Evolutionary conservation across 257 asterid species (phyloP), one percentile per base, ranked within the genome.

Genomic region (Eucommia ulmoides): DNA sequence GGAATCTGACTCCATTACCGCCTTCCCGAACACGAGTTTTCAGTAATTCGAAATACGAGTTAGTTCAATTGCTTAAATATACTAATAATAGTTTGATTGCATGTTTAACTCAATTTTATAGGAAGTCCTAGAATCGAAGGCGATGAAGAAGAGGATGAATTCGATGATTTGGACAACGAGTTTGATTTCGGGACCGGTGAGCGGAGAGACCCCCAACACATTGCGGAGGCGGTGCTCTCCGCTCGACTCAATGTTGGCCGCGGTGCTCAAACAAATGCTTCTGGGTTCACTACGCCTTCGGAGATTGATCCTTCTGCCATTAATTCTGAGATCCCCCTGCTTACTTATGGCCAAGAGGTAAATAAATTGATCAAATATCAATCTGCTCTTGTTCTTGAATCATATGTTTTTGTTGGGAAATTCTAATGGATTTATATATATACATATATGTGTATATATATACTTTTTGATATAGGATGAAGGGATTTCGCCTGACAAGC

Each of bases 71-170:
- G n/a, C n/a, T 3, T 42, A 8, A 38, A 38, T 38, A 5, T 42
- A 21, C n/a, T 42, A 16, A 42, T 10, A n/a, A 42, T 42, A 42
- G 3, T 18, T 2, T 6, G 3, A 1, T 16, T 42, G 7, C 0
- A 42, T 21, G 3, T 15, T n/a, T n/a, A n/a, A n/a, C n/a, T n/a
- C n/a, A n/a, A 42, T 6, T 7, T 42, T 15, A 5, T 21, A 42
- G 48, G 48, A 1, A 42, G 20, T 42, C 48, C 48, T 42, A 42
- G 48, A 42, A 21, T 42, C 9, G 48, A 42, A 42, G 48, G 48
- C 19, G 48, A 42, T 18, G 48, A 42, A 42, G 48, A 42, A 15
- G 48, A 42, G 48, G 48, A 42, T 42, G 48, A 42, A 42, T 42
- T 42, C 19, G 48, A 42, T 42, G 48, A 42, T 42, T 42, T 42